A percentile compares a stretch with the other conserved stretches of the same genome.
Evolutionary conservation across 345 rosid species (phyloP).

Genomic region (Nasturtium officinale): DNA sequence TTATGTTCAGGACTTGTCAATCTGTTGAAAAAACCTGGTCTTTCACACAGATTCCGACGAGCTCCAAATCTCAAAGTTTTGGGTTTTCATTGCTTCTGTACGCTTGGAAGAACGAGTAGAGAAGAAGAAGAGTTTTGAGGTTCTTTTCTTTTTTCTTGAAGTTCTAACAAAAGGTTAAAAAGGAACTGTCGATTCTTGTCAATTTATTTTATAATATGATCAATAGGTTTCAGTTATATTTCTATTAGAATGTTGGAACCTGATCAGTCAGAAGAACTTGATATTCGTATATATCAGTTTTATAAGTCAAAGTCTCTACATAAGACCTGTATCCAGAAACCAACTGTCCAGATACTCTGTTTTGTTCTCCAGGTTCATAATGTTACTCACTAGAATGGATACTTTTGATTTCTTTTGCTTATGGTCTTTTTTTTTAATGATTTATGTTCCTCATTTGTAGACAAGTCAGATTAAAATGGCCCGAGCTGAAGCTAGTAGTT

Average conservation of each 20-base stretch:
- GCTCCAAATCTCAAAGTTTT: conserved; percentile 62
- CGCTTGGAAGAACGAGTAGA: conserved; percentile 93
- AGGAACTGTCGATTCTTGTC: conserved; percentile 49
- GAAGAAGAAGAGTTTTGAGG: conserved; percentile 40
- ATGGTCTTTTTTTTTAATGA: not conserved
- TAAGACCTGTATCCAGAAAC: conserved; percentile 19
- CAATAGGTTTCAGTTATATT: conserved; percentile 19
- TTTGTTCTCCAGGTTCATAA: conserved; percentile 21
- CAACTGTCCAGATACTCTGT: conserved; percentile 22
- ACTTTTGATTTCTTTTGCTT: not conserved
- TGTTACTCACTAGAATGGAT: not conserved
- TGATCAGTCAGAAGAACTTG: conserved; percentile 1
- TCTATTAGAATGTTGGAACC: not conserved
- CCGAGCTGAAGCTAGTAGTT: conserved; percentile 7
- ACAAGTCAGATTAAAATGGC: not conserved
- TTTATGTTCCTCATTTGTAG: not conserved
- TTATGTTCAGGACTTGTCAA: conserved; percentile 86
- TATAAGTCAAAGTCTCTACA: conserved; percentile 10
- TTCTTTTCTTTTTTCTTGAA: conserved; percentile 28
- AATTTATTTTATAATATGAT: conserved; percentile 23
- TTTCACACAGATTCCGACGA: conserved; percentile 54
- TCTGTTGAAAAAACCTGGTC: conserved; percentile 73
- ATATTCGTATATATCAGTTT: conserved; percentile 25
- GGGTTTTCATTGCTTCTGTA: conserved; percentile 81
- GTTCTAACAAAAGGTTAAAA: conserved; percentile 29